phyloP scores from a whole-genome alignment of 1,139 yeast genomes.

The Taphrina communis region DNA sequence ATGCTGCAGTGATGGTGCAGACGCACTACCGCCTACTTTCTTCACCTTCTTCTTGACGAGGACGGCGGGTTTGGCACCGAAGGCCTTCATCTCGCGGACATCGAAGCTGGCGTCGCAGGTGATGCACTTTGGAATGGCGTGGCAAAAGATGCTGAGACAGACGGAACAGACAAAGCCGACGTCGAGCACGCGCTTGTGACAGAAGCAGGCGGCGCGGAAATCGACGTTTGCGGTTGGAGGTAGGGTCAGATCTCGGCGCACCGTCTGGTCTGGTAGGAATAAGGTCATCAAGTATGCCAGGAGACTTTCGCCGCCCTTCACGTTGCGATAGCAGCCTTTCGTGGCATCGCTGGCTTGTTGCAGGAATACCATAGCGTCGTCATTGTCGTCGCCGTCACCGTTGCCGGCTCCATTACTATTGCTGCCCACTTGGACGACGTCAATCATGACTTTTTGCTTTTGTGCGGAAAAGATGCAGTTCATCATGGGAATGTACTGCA shows the following conservation, averaged over 20 bases:
- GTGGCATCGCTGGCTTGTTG: conserved; percentile 98
- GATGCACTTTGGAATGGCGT: conserved; percentile 63
- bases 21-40: not conserved
- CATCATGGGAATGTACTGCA: conserved; percentile 92
- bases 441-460: conserved; percentile 85
- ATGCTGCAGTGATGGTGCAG: not conserved
- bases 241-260: conserved; percentile 72
- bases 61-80: conserved; percentile 36
- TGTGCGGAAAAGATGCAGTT: conserved; percentile 96
- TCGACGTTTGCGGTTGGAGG: conserved; percentile 89
- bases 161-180: conserved; percentile 95
- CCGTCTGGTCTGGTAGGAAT: conserved; percentile 79
- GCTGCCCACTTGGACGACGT: conserved; percentile 81
- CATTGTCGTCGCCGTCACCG: too few species aligned
- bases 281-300: conserved; percentile 53
- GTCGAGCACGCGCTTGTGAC: conserved; percentile 86
- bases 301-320: conserved; percentile 57
- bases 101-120: conserved; percentile 71
- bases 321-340: conserved; percentile 78
- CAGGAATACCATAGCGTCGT: conserved; percentile 70
- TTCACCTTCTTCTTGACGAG: conserved; percentile 30
- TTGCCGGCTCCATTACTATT: too few species aligned
- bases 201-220: conserved; percentile 91
- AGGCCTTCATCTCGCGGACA: conserved; percentile 38
- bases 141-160: conserved; percentile 69